A percentile compares a stretch with the other conserved stretches of the same genome.
Conservation (phyloP, 305 asterid species). For the Fraxinus sp. region DNA sequence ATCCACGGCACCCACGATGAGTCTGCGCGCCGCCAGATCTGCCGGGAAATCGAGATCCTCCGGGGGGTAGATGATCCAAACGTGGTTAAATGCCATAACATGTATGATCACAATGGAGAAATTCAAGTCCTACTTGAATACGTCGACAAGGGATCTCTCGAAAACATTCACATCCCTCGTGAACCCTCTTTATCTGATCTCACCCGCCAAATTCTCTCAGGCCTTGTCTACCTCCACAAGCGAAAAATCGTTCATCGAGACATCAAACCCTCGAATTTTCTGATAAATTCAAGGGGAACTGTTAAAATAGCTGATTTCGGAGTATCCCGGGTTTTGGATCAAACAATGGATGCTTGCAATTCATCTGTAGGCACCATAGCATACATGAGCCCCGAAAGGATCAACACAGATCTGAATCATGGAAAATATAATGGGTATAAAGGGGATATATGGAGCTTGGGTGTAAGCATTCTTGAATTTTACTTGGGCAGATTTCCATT, state of each 20-base stretch:
- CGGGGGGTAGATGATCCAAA: background rate
- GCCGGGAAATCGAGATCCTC: slow-evolving; percentile 10
- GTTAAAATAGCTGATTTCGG: slow-evolving; percentile 40
- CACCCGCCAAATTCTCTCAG: slow-evolving; percentile 4
- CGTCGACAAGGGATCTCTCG: slow-evolving; percentile 8
- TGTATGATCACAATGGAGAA: slow-evolving; percentile 8
- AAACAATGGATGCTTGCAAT: background rate
- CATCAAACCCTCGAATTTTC: slow-evolving; percentile 38
- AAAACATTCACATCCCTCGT: background rate
- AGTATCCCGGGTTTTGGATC: slow-evolving; percentile 4
- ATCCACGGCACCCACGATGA: slow-evolving; percentile 7
- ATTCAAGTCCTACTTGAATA: background rate
- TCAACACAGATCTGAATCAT: background rate
- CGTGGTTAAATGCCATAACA: background rate
- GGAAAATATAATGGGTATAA: background rate
- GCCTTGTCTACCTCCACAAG: slow-evolving; percentile 25
- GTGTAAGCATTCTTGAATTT: slow-evolving; percentile 8
- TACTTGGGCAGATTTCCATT: slow-evolving; percentile 8
- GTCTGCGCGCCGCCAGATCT: slow-evolving; percentile 3
- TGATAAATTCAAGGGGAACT: slow-evolving; percentile 24
- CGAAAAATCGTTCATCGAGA: slow-evolving; percentile 35
- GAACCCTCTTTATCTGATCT: background rate
- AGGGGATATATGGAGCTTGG: slow-evolving; percentile 17
- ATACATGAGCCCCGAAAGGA: slow-evolving; percentile 9
- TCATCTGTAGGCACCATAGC: slow-evolving; percentile 9